Percentiles rank a stretch among this genome's conserved stretches.
phyloP scores from a whole-genome alignment of 805 yeast genomes.

The Ogataea corticis region DNA sequence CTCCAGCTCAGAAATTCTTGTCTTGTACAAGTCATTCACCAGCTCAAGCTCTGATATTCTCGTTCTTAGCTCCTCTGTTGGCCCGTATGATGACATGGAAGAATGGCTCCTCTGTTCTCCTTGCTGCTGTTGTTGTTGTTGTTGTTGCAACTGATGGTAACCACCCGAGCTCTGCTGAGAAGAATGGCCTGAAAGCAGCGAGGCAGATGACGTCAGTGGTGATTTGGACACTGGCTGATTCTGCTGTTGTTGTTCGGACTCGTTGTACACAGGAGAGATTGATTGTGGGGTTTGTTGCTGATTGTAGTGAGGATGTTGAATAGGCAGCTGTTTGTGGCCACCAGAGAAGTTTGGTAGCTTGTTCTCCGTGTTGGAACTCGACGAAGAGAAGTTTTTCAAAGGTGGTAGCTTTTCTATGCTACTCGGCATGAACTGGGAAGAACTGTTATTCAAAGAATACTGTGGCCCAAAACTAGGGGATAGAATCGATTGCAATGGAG shows the following conservation, averaged over 20 bases:
- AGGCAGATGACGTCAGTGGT: slow-evolving; percentile 7
- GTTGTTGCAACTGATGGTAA: slow-evolving; percentile 12
- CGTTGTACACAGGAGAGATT: slow-evolving; percentile 1
- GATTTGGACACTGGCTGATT: slow-evolving; percentile 7
- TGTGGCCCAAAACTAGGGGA: slow-evolving; percentile 37
- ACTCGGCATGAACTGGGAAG: slow-evolving; percentile 14
- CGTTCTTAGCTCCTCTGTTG: slow-evolving; percentile 52
- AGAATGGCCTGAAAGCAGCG: slow-evolving; percentile 1
- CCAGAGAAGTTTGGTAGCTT: slow-evolving; percentile 3
- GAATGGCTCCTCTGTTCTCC: slow-evolving; percentile 20
- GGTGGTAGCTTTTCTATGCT: slow-evolving; percentile 26
- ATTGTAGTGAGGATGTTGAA: slow-evolving; percentile 3
- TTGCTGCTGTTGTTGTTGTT: slow-evolving; percentile 16
- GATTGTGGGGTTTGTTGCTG: slow-evolving; percentile 1
- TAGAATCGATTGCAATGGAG: slow-evolving; percentile 23
- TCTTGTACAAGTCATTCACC: slow-evolving; percentile 83
- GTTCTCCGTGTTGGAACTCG: slow-evolving; percentile 5
- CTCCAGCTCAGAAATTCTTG: slow-evolving; percentile 82
- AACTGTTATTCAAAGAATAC: slow-evolving; percentile 23
- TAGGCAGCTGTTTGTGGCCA: slow-evolving; percentile 8
- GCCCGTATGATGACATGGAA: slow-evolving; percentile 9
- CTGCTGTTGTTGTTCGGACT: not conserved
- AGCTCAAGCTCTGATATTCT: slow-evolving; percentile 85
- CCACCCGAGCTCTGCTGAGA: slow-evolving; percentile 4
- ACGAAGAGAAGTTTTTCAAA: slow-evolving; percentile 16